Conservation (phyloP, 331 rosid genomes). For the Telfairia occidentalis region DNA sequence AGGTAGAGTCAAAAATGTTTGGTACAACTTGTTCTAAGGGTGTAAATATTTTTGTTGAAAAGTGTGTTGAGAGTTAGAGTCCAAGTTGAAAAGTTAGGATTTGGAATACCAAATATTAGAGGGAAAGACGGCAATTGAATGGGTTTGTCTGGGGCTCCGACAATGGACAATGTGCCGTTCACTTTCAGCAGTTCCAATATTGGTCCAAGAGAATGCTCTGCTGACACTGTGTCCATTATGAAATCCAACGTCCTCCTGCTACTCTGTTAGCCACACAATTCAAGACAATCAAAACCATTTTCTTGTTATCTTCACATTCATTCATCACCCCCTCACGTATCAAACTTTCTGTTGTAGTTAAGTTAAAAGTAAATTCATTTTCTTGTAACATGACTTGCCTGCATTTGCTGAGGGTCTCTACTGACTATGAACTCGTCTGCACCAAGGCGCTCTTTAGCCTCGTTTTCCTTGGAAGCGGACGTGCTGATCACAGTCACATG, state of each 20-base stretch:
- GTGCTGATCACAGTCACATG: slow-evolving; percentile 73
- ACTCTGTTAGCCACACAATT: slow-evolving; percentile 11
- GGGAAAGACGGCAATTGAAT: slow-evolving; percentile 50
- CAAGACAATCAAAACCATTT: too few species aligned
- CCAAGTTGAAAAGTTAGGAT: not conserved
- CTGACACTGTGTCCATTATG: slow-evolving; percentile 55
- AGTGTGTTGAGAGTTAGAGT: not conserved
- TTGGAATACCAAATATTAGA: slow-evolving; percentile 39
- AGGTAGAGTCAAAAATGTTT: not conserved
- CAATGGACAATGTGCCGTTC: slow-evolving; percentile 40
- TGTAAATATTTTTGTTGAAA: too few species aligned
- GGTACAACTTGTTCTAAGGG: too few species aligned
- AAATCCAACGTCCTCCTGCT: slow-evolving; percentile 37
- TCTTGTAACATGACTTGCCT: not conserved
- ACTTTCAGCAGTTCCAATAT: slow-evolving; percentile 59
- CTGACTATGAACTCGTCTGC: slow-evolving; percentile 58
- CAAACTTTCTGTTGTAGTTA: too few species aligned
- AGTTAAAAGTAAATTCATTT: too few species aligned
- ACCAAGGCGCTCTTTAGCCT: slow-evolving; percentile 48
- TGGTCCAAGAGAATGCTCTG: slow-evolving; percentile 34
- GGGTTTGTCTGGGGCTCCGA: slow-evolving; percentile 67
- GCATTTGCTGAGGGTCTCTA: slow-evolving; percentile 33
- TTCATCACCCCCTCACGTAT: too few species aligned
- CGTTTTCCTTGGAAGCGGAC: slow-evolving; percentile 49
- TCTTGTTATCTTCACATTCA: too few species aligned